These are phyloP conservation scores for Geranium incanum DNA, from an alignment of 441 rosid species.

Conservation along the genomic window DNA sequence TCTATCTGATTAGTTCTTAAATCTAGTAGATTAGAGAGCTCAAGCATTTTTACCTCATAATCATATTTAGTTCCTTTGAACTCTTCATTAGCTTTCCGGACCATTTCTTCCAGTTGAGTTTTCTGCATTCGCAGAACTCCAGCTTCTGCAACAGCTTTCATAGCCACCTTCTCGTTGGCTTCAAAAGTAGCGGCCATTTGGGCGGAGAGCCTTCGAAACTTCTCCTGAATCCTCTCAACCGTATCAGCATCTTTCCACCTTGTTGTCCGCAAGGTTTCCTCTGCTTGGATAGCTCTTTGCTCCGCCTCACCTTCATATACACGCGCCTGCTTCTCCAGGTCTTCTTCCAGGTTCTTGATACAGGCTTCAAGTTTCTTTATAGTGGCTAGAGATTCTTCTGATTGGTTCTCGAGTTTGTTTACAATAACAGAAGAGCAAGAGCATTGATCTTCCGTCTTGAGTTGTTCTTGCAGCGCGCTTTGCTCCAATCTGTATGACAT, in stretches of 20 bases:
- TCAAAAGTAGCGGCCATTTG: conserved; percentile 64
- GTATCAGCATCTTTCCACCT: conserved; percentile 58
- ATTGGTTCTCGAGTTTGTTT: conserved; percentile 41
- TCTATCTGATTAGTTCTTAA: conserved; percentile 38
- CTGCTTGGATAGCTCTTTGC: conserved; percentile 69
- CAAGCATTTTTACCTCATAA: conserved; percentile 28
- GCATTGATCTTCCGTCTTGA: conserved; percentile 63
- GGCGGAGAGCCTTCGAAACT: conserved; percentile 54
- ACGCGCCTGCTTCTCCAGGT: conserved; percentile 50
- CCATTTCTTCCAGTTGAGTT: conserved; percentile 47
- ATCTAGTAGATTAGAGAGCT: conserved; percentile 38
- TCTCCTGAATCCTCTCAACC: conserved; percentile 71
- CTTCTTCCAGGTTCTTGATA: conserved; percentile 53
- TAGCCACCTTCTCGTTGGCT: conserved; percentile 66
- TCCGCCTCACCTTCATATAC: conserved; percentile 60
- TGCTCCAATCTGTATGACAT: conserved; percentile 64
- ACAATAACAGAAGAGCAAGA: conserved; percentile 41
- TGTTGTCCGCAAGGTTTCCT: conserved; percentile 58
- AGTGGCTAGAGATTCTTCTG: conserved; percentile 37
- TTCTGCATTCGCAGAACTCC: conserved; percentile 48
- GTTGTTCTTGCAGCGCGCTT: conserved; percentile 64
- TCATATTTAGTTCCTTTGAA: conserved; percentile 32
- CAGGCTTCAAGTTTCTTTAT: conserved; percentile 49
- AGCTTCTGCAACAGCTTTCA: conserved; percentile 61
- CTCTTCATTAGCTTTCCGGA: conserved; percentile 43